Percentiles rank a stretch among this genome's conserved stretches.
Conservation (phyloP, 495 filamentous ascomycete genomes). For the Penicillium egyptiacum region DNA sequence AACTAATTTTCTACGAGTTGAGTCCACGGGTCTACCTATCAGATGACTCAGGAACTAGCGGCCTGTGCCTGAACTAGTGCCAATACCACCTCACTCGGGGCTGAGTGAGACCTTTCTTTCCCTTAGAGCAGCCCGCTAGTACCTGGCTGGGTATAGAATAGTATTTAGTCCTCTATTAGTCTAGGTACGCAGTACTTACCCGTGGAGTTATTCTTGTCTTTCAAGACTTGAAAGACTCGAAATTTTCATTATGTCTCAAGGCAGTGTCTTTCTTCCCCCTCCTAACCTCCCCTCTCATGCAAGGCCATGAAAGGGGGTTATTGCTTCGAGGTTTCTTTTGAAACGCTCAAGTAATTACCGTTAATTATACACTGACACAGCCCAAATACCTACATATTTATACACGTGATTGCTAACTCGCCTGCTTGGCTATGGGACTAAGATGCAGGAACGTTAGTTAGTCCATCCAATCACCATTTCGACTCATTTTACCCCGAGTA, state of each 20-base stretch:
- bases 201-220: not conserved
- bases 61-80: constrained; percentile 7
- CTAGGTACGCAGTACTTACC: no score
- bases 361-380: not conserved
- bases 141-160: not conserved
- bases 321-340: not conserved
- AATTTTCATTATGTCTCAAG: not conserved
- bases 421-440: not conserved
- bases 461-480: not conserved
- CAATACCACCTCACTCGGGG: not conserved
- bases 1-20: not conserved
- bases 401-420: not conserved
- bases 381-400: not conserved
- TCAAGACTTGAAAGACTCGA: not conserved
- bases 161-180: not conserved
- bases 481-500: not conserved
- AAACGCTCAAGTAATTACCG: not conserved
- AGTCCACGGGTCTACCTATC: not conserved
- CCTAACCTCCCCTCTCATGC: not conserved
- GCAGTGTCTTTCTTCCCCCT: not conserved
- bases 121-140: not conserved
- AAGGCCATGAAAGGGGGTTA: not conserved
- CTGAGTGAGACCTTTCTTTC: constrained; percentile 1
- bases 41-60: constrained; percentile 13
- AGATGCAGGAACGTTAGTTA: not conserved